phyloP scores from a whole-genome alignment of 129 eudicot species.

The Pulicaria dysenterica region DNA sequence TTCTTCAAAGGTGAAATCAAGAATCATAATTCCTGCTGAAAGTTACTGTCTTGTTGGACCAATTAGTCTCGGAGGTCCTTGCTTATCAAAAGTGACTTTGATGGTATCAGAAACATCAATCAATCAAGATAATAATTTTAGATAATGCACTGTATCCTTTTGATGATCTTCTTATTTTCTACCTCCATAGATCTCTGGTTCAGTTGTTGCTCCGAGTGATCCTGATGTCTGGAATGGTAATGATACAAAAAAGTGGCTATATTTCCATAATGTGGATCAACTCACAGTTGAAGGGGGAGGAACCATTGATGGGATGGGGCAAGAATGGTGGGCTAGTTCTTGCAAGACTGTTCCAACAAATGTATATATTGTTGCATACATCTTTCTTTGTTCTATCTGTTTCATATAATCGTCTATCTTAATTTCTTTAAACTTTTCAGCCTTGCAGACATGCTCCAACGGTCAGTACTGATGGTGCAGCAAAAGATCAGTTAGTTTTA shows the following conservation, averaged over 20 bases:
- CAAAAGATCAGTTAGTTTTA: conserved; percentile 24
- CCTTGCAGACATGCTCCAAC: conserved; percentile 99
- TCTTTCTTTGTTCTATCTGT: neutral
- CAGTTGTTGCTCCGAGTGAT: conserved; percentile 69
- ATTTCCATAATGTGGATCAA: conserved; percentile 62
- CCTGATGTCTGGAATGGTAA: conserved; percentile 74
- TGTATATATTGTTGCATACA: conserved; percentile 40
- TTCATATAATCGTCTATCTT: conserved; percentile 11
- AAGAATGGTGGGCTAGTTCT: conserved; percentile 85
- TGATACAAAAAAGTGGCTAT: conserved; percentile 79
- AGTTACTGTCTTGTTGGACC: conserved; percentile 49
- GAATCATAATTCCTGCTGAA: conserved; percentile 59
- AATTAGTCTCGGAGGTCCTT: conserved; percentile 68
- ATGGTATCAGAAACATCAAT: conserved; percentile 42
- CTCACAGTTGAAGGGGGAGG: conserved; percentile 86
- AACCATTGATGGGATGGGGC: conserved; percentile 72
- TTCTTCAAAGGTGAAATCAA: conserved; percentile 46
- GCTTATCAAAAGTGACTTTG: conserved; percentile 57
- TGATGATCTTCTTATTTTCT: neutral
- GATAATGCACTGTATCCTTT: neutral
- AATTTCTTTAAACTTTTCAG: conserved; percentile 46
- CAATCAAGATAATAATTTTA: neutral
- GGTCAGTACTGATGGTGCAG: conserved; percentile 53
- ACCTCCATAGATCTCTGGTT: conserved; percentile 59
- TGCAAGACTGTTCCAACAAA: conserved; percentile 70